Conservation (phyloP, 2,329 filamentous ascomycete species). For the Xylariaceae sp. region DNA sequence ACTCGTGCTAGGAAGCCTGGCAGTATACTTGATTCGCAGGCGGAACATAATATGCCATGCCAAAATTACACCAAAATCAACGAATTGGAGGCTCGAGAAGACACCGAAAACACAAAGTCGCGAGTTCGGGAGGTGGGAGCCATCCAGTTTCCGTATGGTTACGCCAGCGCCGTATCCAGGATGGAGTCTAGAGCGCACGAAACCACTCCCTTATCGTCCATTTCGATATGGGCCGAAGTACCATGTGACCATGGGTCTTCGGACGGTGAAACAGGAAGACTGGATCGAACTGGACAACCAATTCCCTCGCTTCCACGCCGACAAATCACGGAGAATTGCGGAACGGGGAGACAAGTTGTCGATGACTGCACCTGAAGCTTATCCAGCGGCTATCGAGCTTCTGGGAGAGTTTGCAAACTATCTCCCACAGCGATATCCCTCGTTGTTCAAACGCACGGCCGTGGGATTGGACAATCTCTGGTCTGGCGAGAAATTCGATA, state of each 20-base stretch:
- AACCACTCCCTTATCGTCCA: conserved; percentile 72
- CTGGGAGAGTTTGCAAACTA: conserved; percentile 70
- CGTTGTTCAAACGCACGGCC: conserved; percentile 59
- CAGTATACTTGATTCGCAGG: conserved; percentile 17
- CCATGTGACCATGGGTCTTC: conserved; percentile 71
- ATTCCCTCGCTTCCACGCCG: conserved; percentile 66
- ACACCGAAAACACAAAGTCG: conserved; percentile 16
- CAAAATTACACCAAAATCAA: conserved; percentile 21
- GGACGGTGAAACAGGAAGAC: conserved; percentile 65
- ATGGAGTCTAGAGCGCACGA: conserved; percentile 66
- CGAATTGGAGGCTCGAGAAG: conserved; percentile 25
- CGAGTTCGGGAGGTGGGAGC: conserved; percentile 27
- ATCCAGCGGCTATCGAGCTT: conserved; percentile 69
- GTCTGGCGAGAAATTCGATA: conserved; percentile 70
- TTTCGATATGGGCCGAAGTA: conserved; percentile 76
- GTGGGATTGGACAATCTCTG: conserved; percentile 66
- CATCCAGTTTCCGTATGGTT: conserved; percentile 26
- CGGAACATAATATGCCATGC: conserved; percentile 7
- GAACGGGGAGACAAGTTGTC: conserved; percentile 66
- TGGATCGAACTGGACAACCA: conserved; percentile 87
- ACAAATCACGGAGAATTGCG: conserved; percentile 64
- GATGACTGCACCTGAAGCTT: conserved; percentile 64
- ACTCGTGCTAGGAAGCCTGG: conserved; percentile 14
- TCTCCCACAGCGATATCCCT: conserved; percentile 71
- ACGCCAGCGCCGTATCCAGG: conserved; percentile 52